Evolutionary conservation across 2,329 filamentous ascomycete genomes (phyloP).

Genomic region (Phialophora macrospora): DNA sequence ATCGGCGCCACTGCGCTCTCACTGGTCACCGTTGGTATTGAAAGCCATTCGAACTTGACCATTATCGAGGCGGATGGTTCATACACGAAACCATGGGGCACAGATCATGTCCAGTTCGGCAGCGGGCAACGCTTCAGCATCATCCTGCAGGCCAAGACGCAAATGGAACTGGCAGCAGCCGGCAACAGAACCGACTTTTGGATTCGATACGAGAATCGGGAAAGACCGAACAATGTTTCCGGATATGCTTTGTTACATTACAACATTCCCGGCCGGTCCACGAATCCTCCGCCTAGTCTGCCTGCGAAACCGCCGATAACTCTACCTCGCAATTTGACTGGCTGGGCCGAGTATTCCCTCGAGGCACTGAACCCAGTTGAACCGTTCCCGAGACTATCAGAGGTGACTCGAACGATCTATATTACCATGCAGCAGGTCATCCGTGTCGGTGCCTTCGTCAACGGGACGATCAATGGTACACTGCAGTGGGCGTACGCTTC

Average conservation of each 20-base stretch:
- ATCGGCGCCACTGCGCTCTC: conserved; percentile 63
- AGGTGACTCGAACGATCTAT: conserved; percentile 58
- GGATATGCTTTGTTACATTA: conserved; percentile 42
- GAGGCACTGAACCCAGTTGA: conserved; percentile 30
- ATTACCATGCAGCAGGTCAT: conserved; percentile 49
- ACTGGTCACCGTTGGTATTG: conserved; percentile 60
- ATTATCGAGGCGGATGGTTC: conserved; percentile 66
- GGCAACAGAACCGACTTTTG: conserved; percentile 55
- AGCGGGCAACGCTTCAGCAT: conserved; percentile 66
- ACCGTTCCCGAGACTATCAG: conserved; percentile 40
- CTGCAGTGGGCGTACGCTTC: conserved; percentile 38
- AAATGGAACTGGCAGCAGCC: conserved; percentile 38
- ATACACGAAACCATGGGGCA: conserved; percentile 41
- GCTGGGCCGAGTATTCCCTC: conserved; percentile 40
- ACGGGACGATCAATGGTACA: conserved; percentile 35
- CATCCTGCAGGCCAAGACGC: conserved; percentile 58
- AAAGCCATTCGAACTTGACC: conserved; percentile 60
- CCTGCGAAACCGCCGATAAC: conserved; percentile 33
- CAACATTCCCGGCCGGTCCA: conserved; percentile 1
- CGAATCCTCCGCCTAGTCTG: conserved; percentile 28
- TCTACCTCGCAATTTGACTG: conserved; percentile 34
- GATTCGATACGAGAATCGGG: conserved; percentile 45
- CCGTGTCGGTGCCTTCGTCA: conserved; percentile 26
- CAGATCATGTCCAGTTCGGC: conserved; percentile 60
- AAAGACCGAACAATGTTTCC: conserved; percentile 39